These are phyloP conservation scores for Drechslerella dactyloides DNA, from an alignment of 2,329 filamentous ascomycete genomes.

Conservation along the genomic window DNA sequence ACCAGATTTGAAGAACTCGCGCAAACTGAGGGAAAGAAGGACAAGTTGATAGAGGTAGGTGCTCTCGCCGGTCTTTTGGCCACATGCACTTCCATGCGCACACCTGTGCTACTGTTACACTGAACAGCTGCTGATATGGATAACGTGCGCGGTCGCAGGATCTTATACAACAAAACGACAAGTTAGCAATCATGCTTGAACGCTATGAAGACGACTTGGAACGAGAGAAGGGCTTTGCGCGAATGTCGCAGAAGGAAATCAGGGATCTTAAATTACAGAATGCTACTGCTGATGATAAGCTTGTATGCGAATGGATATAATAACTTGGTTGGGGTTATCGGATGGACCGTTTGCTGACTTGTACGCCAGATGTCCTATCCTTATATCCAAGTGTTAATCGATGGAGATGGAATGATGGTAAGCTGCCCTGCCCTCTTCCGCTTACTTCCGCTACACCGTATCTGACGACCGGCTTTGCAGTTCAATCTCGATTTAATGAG, in stretches of 20 bases:
- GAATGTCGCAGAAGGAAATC: slow-evolving; percentile 44
- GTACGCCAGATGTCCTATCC: slow-evolving; percentile 57
- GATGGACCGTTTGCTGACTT: slow-evolving; percentile 7
- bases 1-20: slow-evolving; percentile 26
- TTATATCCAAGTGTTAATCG: slow-evolving; percentile 68
- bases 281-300: slow-evolving; percentile 44
- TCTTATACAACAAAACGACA: slow-evolving; percentile 47
- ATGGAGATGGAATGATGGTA: slow-evolving; percentile 69
- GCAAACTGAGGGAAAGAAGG: slow-evolving; percentile 36
- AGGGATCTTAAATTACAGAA: slow-evolving; percentile 29
- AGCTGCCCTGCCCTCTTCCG: slow-evolving; percentile 52
- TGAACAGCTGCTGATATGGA: slow-evolving; percentile 1
- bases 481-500: slow-evolving; percentile 66
- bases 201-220: slow-evolving; percentile 44
- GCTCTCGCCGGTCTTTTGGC: neutral
- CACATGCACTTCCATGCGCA: no score
- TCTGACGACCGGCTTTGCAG: slow-evolving; percentile 57
- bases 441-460: slow-evolving; percentile 2
- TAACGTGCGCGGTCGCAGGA: slow-evolving; percentile 16
- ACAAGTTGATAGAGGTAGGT: slow-evolving; percentile 39
- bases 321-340: neutral
- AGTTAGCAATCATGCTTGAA: slow-evolving; percentile 41
- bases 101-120: neutral
- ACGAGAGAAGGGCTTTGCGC: slow-evolving; percentile 39
- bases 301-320: slow-evolving; percentile 19